Evolutionary conservation across 306 rosid species (phyloP).

Genomic region (Rubus idaeus): DNA sequence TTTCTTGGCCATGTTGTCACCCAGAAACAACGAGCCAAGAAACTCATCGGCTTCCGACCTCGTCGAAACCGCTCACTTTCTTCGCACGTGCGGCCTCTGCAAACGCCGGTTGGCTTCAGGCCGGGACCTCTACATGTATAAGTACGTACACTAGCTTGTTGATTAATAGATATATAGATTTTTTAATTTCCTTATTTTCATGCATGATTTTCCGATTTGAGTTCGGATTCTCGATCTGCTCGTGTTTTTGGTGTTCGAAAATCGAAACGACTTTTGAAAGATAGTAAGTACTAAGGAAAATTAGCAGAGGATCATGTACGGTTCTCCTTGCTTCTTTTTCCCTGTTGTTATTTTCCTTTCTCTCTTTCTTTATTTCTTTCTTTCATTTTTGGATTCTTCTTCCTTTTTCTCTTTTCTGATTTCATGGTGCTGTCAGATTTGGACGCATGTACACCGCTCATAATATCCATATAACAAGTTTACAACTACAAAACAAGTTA

Average conservation of each 20-base stretch:
- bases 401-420: slow-evolving; percentile 1
- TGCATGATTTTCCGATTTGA: background rate
- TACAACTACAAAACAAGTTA: too few relatives aligned
- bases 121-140: slow-evolving; percentile 88
- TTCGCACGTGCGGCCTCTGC: slow-evolving; percentile 71
- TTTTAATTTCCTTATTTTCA: background rate
- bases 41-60: slow-evolving; percentile 14
- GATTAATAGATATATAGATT: background rate
- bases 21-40: slow-evolving; percentile 29
- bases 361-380: background rate
- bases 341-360: background rate
- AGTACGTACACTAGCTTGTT: slow-evolving; percentile 31
- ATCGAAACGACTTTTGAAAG: background rate
- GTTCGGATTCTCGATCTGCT: background rate
- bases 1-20: slow-evolving; percentile 38
- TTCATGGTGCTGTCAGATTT: slow-evolving; percentile 1
- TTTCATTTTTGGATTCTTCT: slow-evolving; percentile 2
- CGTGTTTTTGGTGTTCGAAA: background rate
- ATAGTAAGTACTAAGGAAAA: background rate
- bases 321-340: background rate
- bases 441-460: background rate
- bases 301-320: background rate
- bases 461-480: background rate
- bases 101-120: slow-evolving; percentile 53
- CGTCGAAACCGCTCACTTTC: slow-evolving; percentile 55